A percentile compares a stretch with the other conserved stretches of the same genome.
Evolutionary conservation across 2,329 filamentous ascomycete genomes (phyloP).

Genomic region (Anthostomella pinea): DNA sequence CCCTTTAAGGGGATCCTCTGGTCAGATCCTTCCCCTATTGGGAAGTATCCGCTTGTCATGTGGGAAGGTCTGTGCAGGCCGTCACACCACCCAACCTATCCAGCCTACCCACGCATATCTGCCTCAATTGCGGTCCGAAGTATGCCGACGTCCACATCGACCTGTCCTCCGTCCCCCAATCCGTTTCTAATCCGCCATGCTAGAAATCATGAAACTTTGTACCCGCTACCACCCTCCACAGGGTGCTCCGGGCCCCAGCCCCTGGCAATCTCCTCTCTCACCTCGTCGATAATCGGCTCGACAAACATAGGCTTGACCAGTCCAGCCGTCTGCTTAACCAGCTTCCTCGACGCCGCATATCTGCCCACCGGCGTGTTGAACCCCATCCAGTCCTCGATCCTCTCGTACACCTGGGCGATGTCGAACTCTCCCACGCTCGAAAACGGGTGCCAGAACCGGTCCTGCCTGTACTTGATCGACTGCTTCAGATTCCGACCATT

Average conservation of each 20-base stretch:
- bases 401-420: constrained; percentile 18
- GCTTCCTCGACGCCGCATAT: constrained; percentile 12
- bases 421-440: constrained; percentile 17
- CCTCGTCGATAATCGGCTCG: constrained; percentile 15
- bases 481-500: constrained; percentile 14
- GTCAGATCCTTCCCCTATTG: too few species aligned
- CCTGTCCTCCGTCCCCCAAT: too few species aligned
- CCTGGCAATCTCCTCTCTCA: constrained; percentile 16
- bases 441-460: constrained; percentile 21
- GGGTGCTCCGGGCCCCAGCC: constrained; percentile 11
- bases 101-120: too few species aligned
- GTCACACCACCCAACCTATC: too few species aligned
- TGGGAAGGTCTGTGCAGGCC: too few species aligned
- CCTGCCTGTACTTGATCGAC: constrained; percentile 17
- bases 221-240: constrained; percentile 4
- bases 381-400: constrained; percentile 17
- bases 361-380: constrained; percentile 10
- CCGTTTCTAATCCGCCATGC: too few species aligned
- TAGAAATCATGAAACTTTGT: not conserved
- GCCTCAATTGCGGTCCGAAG: too few species aligned
- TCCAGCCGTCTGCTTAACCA: constrained; percentile 15
- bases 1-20: too few species aligned
- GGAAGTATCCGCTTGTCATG: too few species aligned
- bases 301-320: constrained; percentile 17
- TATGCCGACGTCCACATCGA: too few species aligned